Percentiles rank a stretch among this genome's conserved stretches.
Conservation (phyloP, 2,329 filamentous ascomycete genomes). For the Epichloe festucae region DNA sequence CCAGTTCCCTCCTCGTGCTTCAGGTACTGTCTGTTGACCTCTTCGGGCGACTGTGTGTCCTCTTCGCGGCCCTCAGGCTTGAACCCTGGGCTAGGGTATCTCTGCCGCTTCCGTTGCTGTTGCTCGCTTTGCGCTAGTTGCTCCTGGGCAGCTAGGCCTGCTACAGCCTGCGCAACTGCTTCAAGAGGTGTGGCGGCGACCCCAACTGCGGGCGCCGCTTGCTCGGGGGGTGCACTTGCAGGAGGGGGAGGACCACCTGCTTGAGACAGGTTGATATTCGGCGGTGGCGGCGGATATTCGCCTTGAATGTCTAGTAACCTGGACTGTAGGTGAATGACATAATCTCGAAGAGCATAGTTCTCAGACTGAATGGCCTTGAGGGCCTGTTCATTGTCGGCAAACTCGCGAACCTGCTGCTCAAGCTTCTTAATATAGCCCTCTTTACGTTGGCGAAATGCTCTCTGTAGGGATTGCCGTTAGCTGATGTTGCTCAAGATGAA, state of each 20-base stretch:
- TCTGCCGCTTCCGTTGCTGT: slow-evolving; percentile 11
- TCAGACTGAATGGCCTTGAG: slow-evolving; percentile 76
- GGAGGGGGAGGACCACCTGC: slow-evolving; percentile 13
- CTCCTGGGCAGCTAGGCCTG: slow-evolving; percentile 29
- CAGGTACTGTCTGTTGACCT: slow-evolving; percentile 42
- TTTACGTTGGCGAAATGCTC: slow-evolving; percentile 93
- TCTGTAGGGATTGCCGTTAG: slow-evolving; percentile 35
- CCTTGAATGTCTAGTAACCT: slow-evolving; percentile 71
- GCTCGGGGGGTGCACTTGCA: slow-evolving; percentile 12
- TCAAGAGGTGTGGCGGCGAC: slow-evolving; percentile 29
- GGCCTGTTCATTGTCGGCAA: slow-evolving; percentile 58
- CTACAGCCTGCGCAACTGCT: slow-evolving; percentile 37
- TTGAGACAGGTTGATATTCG: slow-evolving; percentile 55
- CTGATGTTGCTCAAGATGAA: background rate
- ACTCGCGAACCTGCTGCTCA: slow-evolving; percentile 83
- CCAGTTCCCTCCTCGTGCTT: slow-evolving; percentile 23
- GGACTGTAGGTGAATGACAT: slow-evolving; percentile 81
- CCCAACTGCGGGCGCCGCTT: slow-evolving; percentile 14
- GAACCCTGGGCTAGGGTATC: slow-evolving; percentile 18
- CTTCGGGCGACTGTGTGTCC: slow-evolving; percentile 35
- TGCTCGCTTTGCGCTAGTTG: slow-evolving; percentile 22
- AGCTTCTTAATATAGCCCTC: slow-evolving; percentile 97
- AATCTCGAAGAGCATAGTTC: slow-evolving; percentile 83
- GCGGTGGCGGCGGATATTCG: slow-evolving; percentile 72
- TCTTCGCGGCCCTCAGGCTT: slow-evolving; percentile 28